phyloP scores from a whole-genome alignment of 179 eudicot genomes.

The Silene noctiflora region DNA sequence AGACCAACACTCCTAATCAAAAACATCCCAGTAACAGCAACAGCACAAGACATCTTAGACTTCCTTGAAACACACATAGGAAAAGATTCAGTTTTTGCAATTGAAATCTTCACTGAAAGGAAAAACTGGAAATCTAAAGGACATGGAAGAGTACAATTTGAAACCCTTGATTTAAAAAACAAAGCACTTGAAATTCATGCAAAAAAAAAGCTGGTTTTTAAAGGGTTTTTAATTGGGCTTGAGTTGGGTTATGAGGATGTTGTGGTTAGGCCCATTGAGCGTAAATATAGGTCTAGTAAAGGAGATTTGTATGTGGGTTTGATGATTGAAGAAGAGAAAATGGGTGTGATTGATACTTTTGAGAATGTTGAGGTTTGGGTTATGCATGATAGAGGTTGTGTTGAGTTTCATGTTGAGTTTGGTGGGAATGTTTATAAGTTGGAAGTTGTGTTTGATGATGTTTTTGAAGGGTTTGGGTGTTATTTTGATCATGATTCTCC shows the following conservation, averaged over 20 bases:
- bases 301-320: conserved; percentile 62
- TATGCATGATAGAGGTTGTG: conserved; percentile 59
- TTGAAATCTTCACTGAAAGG: conserved; percentile 65
- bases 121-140: conserved; percentile 85
- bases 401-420: conserved; percentile 52
- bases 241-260: conserved; percentile 55
- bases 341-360: conserved; percentile 70
- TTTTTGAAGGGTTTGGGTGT: conserved; percentile 57
- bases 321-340: conserved; percentile 39
- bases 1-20: conserved; percentile 46
- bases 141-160: conserved; percentile 75
- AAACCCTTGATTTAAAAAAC: conserved; percentile 51
- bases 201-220: conserved; percentile 36
- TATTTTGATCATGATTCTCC: conserved; percentile 38
- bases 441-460: conserved; percentile 72
- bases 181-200: conserved; percentile 37
- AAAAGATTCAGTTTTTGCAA: conserved; percentile 53
- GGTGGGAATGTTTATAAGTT: conserved; percentile 45
- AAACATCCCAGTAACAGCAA: conserved; percentile 64
- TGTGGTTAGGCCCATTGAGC: conserved; percentile 53
- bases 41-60: conserved; percentile 52
- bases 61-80: conserved; percentile 58
- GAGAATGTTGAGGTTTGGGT: conserved; percentile 52
- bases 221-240: conserved; percentile 40
- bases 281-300: conserved; percentile 34